Evolutionary conservation across 257 asterid genomes (phyloP), one percentile per base, ranked within the genome.

Genomic region (Anisodus tanguticus): DNA sequence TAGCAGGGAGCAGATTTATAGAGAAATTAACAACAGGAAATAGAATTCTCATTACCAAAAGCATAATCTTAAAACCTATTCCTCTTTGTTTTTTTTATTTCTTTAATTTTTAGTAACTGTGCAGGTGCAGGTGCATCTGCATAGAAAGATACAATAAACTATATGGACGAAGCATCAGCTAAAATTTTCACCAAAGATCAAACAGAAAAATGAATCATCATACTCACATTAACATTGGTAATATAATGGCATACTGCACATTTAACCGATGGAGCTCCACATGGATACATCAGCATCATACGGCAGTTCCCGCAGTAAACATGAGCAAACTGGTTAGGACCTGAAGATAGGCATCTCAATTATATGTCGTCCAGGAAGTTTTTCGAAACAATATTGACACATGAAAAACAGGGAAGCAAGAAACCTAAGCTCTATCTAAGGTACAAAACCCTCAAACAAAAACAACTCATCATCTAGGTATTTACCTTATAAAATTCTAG

Each of bases 251-350:
- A 97, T 85, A 97, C 55, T 31, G 99, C 97, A 90, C 99, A 97
- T 89, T 93, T 97, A 82, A 95, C 98, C 37, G 99, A 97, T 8
- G 98, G 98, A 87, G 99, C 98, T 88, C 98, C 99, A 90, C 91
- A 97, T 47, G 99, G 98, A 88, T 93, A 97, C 99, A 97, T 93
- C 84, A 97, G 93, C 85, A 88, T 90, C 31, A 94, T 91, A 83
- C 88, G 97, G 79, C 99, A 97, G 87, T 93, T 93, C 67, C 98
- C 98, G 68, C 99, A 97, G 90, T 89, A 92, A 85, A 93, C 92
- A 84, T 95, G 97, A 84, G 98, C 98, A 76, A 92, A 87, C 81
- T 85, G 92, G 89, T 86, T 92, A 51, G 94, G 88, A 71, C 92
- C 94, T 90, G 86, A 85, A 85, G 80, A 84, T 77, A 0, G 1